phyloP scores from a whole-genome alignment of 169 alveolate genomes.

The Plasmodium relictum region DNA sequence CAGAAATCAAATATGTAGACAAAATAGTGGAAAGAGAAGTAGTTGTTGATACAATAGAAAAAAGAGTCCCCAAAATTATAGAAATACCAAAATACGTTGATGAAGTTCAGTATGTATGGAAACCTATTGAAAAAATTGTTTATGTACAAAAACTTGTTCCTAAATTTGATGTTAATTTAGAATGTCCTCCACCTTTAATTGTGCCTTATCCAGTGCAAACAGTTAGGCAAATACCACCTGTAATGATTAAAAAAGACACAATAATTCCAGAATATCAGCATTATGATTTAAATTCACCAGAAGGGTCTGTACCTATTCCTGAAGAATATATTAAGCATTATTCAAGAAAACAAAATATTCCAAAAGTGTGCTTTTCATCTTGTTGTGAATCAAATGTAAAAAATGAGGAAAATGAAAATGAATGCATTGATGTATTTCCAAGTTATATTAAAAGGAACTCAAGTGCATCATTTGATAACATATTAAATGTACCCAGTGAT shows the following conservation, averaged over 20 bases:
- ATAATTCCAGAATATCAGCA: conserved; percentile 72
- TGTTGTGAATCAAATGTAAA: conserved; percentile 23
- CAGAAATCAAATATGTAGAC: conserved; percentile 89
- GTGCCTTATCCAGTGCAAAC: conserved; percentile 90
- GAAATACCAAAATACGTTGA: conserved; percentile 89
- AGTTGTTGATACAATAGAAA: conserved; percentile 89
- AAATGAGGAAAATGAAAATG: background rate
- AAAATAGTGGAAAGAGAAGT: conserved; percentile 88
- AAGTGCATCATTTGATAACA: background rate
- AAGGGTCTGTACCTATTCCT: conserved; percentile 84
- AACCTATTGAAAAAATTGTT: conserved; percentile 88
- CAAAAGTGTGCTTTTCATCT: conserved; percentile 10
- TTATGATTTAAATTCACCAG: conserved; percentile 79
- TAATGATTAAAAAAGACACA: conserved; percentile 84
- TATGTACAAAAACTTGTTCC: conserved; percentile 89
- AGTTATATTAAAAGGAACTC: too few species aligned
- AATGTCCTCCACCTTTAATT: conserved; percentile 91
- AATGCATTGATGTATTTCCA: background rate
- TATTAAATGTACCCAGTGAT: conserved; percentile 7
- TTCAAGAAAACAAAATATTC: conserved; percentile 16
- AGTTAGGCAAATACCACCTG: conserved; percentile 89
- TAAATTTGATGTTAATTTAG: conserved; percentile 89
- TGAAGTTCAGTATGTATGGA: conserved; percentile 89
- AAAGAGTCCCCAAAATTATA: conserved; percentile 88
- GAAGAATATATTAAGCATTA: conserved; percentile 81